phyloP scores from a whole-genome alignment of 1,139 yeast species.

The Taphrina populina region DNA sequence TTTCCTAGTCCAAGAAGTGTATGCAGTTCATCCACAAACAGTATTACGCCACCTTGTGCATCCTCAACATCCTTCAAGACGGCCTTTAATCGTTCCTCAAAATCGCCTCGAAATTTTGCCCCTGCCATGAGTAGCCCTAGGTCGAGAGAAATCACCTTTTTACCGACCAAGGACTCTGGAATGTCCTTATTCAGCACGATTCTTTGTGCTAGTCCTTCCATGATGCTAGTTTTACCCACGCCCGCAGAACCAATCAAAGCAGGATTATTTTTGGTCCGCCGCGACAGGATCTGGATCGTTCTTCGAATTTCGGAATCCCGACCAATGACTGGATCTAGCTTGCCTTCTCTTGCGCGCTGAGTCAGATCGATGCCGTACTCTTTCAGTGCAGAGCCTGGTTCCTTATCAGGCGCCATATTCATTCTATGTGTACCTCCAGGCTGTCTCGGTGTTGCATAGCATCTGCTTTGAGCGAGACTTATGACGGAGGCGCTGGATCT shows the following conservation, averaged over 20 bases:
- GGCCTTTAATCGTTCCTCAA: slow-evolving; percentile 81
- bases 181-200: slow-evolving; percentile 80
- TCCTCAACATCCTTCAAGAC: slow-evolving; percentile 86
- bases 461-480: too few species aligned
- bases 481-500: too few species aligned
- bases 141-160: slow-evolving; percentile 78
- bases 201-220: slow-evolving; percentile 94
- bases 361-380: slow-evolving; percentile 87
- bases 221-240: slow-evolving; percentile 93
- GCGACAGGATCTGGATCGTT: slow-evolving; percentile 83
- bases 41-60: slow-evolving; percentile 70
- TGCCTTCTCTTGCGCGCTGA: slow-evolving; percentile 80
- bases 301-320: slow-evolving; percentile 92
- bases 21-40: slow-evolving; percentile 91
- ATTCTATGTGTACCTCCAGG: slow-evolving; percentile 37
- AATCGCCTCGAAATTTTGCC: slow-evolving; percentile 92
- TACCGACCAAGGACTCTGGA: slow-evolving; percentile 87
- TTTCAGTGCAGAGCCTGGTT: slow-evolving; percentile 67
- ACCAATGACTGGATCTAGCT: slow-evolving; percentile 94
- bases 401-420: slow-evolving; percentile 41
- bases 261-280: slow-evolving; percentile 93
- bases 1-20: slow-evolving; percentile 88
- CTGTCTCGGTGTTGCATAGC: slow-evolving; percentile 32
- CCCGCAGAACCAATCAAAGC: slow-evolving; percentile 94
- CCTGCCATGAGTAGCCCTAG: slow-evolving; percentile 89